Evolutionary conservation across 805 yeast species (phyloP).

Genomic region (Blastobotrys americana): DNA sequence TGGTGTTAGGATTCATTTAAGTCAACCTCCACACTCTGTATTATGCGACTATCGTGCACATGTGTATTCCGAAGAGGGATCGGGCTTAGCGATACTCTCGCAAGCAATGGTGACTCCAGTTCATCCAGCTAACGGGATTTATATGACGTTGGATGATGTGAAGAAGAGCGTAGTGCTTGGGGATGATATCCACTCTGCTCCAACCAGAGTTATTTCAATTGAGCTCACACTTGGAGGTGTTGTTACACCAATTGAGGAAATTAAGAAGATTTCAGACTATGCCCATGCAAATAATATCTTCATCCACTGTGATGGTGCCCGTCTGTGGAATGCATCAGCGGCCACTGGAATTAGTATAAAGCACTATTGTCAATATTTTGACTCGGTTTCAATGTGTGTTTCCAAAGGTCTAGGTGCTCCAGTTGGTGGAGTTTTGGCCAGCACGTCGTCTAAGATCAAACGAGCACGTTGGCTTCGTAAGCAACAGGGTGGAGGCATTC

Average conservation of each 20-base stretch:
- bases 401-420: slow-evolving; percentile 90
- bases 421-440: slow-evolving; percentile 78
- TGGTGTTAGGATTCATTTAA: slow-evolving; percentile 66
- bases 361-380: slow-evolving; percentile 70
- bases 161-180: slow-evolving; percentile 54
- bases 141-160: slow-evolving; percentile 74
- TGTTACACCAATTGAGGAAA: slow-evolving; percentile 68
- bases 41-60: slow-evolving; percentile 81
- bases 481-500: slow-evolving; percentile 86
- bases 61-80: slow-evolving; percentile 76
- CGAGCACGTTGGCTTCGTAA: slow-evolving; percentile 79
- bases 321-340: slow-evolving; percentile 81
- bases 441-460: slow-evolving; percentile 47
- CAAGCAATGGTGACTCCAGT: slow-evolving; percentile 88
- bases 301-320: slow-evolving; percentile 85
- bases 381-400: slow-evolving; percentile 75
- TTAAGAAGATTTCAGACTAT: slow-evolving; percentile 59
- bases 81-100: slow-evolving; percentile 79
- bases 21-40: slow-evolving; percentile 74
- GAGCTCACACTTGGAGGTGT: slow-evolving; percentile 85
- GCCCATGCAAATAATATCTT: slow-evolving; percentile 50
- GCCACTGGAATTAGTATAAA: slow-evolving; percentile 60
- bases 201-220: slow-evolving; percentile 70
- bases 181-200: slow-evolving; percentile 80
- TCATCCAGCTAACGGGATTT: slow-evolving; percentile 62